A percentile compares a stretch with the other conserved stretches of the same genome.
Evolutionary conservation across 1,284 basidiomycete genomes (phyloP).

Genomic region (Gomphus bonarii): DNA sequence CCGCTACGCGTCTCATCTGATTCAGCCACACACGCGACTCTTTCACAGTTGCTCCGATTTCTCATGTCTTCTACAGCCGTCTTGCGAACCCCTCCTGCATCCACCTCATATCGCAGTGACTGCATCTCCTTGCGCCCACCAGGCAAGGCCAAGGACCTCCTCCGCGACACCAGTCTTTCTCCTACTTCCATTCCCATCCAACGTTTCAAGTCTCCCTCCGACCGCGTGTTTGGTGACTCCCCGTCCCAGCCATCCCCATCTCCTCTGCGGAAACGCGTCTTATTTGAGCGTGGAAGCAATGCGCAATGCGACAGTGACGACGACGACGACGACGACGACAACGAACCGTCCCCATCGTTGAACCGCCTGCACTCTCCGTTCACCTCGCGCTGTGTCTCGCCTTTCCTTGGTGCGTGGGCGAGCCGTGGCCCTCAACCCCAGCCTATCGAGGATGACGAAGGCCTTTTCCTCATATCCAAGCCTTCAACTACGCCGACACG

Average conservation of each 20-base stretch:
- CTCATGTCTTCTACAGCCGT: constrained; percentile 7
- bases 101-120: not conserved
- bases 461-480: not conserved
- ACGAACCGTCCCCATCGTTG: not conserved
- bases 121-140: constrained; percentile 1
- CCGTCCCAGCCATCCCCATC: constrained; percentile 23
- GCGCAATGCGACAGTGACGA: constrained; percentile 9
- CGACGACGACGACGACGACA: constrained; percentile 7
- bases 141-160: not conserved
- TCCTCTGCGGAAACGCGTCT: constrained; percentile 36
- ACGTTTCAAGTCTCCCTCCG: not conserved
- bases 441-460: constrained; percentile 9
- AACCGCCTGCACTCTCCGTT: constrained; percentile 5
- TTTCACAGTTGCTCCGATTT: not conserved
- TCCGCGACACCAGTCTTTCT: not conserved
- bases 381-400: constrained; percentile 5
- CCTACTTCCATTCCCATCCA: not conserved
- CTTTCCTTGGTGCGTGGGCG: constrained; percentile 7
- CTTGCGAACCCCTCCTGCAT: constrained; percentile 8
- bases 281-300: constrained; percentile 19
- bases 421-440: not conserved
- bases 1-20: constrained; percentile 4
- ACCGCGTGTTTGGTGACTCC: not conserved
- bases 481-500: not conserved
- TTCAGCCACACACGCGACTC: constrained; percentile 5